Evolutionary conservation across 139 green algal species (phyloP).

Genomic region (Coelastrella sp.): DNA sequence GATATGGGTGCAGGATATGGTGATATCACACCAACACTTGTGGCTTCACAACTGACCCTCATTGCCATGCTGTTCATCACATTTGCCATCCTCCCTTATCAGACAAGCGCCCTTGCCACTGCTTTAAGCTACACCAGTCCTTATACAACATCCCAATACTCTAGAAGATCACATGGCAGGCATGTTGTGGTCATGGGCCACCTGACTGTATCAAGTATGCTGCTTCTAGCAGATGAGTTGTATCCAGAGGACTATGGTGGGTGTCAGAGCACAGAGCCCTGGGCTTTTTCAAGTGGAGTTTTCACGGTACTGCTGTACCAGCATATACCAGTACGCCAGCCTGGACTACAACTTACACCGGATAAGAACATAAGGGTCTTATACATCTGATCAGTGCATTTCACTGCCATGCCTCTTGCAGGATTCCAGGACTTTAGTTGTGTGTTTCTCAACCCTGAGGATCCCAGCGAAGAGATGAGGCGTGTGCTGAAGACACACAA

Average conservation of each 20-base stretch:
- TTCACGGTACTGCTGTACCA: too few species aligned
- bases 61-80: constrained; percentile 35
- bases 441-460: constrained; percentile 10
- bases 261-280: background rate
- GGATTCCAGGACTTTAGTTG: constrained; percentile 36
- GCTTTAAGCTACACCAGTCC: constrained; percentile 35
- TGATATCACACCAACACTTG: constrained; percentile 17
- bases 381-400: too few species aligned
- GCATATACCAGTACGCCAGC: too few species aligned
- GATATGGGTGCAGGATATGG: constrained; percentile 49
- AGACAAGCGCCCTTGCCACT: constrained; percentile 10
- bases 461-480: constrained; percentile 17
- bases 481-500: constrained; percentile 38
- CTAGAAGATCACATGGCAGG: background rate
- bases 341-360: too few species aligned
- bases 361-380: too few species aligned
- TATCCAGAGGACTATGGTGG: constrained; percentile 33
- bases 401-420: background rate
- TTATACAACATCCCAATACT: constrained; percentile 31
- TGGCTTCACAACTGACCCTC: constrained; percentile 7
- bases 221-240: constrained; percentile 22
- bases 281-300: too few species aligned
- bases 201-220: background rate
- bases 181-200: constrained; percentile 40
- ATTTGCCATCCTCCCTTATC: constrained; percentile 39